phyloP scores from a whole-genome alignment of 129 eudicot species.

The Daucus carota region DNA sequence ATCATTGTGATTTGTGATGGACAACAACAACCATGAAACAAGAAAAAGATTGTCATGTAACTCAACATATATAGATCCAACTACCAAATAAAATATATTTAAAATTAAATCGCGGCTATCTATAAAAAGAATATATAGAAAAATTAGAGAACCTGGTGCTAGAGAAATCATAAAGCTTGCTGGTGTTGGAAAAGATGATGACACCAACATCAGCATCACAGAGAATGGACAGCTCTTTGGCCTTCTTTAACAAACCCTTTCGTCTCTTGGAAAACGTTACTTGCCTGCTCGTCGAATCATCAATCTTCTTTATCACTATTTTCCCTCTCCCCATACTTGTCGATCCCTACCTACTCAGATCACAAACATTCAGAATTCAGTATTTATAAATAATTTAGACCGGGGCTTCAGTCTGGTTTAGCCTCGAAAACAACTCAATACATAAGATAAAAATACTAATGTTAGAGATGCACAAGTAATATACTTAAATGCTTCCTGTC shows the following conservation, averaged over 20 bases:
- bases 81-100: background rate
- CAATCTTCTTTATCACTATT: background rate
- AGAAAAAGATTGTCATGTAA: too few relatives aligned
- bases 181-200: background rate
- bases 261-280: background rate
- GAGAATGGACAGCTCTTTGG: background rate
- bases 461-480: too few relatives aligned
- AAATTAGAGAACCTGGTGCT: background rate
- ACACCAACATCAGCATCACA: background rate
- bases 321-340: background rate
- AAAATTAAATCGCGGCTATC: background rate
- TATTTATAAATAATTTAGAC: too few relatives aligned
- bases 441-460: too few relatives aligned
- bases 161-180: background rate
- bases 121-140: background rate
- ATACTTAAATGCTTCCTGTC: background rate
- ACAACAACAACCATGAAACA: too few relatives aligned
- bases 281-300: background rate
- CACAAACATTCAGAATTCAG: background rate
- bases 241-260: background rate
- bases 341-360: background rate
- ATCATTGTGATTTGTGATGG: too few relatives aligned
- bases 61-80: background rate
- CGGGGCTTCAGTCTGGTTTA: too few relatives aligned
- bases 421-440: too few relatives aligned